These are phyloP conservation scores for Hortaea sp. DNA, from an alignment of 2,329 filamentous ascomycete genomes.

Conservation along the genomic window DNA sequence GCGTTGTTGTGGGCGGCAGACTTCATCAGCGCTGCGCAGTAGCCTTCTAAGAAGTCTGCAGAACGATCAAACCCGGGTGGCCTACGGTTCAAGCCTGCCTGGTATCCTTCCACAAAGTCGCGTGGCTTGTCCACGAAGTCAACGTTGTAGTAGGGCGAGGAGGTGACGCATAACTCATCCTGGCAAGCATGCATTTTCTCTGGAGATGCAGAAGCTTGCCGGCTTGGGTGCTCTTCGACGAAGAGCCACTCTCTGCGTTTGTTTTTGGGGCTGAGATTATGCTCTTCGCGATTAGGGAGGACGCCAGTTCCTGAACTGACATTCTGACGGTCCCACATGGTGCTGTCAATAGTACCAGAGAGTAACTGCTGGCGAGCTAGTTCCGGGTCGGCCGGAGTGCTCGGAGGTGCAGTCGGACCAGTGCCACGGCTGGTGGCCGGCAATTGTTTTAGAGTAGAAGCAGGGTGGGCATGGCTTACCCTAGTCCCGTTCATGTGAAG, in stretches of 20 bases:
- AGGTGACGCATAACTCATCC: conserved; percentile 6
- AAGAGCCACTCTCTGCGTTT: conserved; percentile 15
- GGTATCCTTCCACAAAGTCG: conserved; percentile 24
- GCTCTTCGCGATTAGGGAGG: conserved; percentile 9
- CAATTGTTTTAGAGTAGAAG: too few species aligned
- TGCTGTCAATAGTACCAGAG: neutral
- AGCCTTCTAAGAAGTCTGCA: conserved; percentile 23
- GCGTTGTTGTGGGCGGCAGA: conserved; percentile 8
- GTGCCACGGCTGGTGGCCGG: neutral
- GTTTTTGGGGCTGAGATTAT: conserved; percentile 14
- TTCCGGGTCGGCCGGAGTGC: conserved; percentile 15
- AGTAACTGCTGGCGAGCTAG: conserved; percentile 2
- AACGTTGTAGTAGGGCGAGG: conserved; percentile 6
- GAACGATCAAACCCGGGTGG: conserved; percentile 15
- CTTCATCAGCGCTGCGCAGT: conserved; percentile 24
- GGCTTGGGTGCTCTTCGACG: conserved; percentile 17
- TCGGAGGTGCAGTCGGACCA: conserved; percentile 17
- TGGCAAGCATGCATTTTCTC: conserved; percentile 5
- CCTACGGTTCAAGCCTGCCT: conserved; percentile 21
- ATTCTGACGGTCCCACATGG: conserved; percentile 1
- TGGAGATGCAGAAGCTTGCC: conserved; percentile 10
- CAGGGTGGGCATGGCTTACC: neutral
- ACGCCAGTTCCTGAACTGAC: neutral
- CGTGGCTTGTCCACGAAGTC: conserved; percentile 18
- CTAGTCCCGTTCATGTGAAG: neutral